Evolutionary conservation across 495 filamentous ascomycete genomes (phyloP).

Genomic region (Haplographium delicatum): DNA sequence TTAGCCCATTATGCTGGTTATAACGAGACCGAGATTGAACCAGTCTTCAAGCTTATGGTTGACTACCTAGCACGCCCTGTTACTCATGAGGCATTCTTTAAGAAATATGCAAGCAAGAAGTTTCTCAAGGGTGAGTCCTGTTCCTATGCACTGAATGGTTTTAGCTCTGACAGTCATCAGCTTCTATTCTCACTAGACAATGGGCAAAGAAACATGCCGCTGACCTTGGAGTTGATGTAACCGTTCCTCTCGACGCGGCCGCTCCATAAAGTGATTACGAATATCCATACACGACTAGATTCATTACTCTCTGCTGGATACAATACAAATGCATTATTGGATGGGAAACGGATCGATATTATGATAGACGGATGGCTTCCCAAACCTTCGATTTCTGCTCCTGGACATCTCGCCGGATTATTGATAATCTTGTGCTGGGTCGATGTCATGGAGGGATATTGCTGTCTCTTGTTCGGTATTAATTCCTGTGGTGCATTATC

Average conservation of each 20-base stretch:
- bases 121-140: constrained; percentile 78
- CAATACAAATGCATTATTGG: constrained; percentile 26
- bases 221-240: constrained; percentile 36
- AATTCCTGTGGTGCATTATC: constrained; percentile 20
- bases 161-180: constrained; percentile 41
- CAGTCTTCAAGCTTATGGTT: constrained; percentile 89
- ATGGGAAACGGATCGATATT: constrained; percentile 27
- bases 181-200: constrained; percentile 82
- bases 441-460: constrained; percentile 7
- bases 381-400: constrained; percentile 7
- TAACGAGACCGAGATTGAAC: constrained; percentile 83
- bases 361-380: constrained; percentile 27
- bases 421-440: constrained; percentile 9
- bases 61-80: constrained; percentile 89
- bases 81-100: constrained; percentile 94
- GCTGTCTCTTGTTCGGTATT: constrained; percentile 10
- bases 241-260: constrained; percentile 19
- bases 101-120: constrained; percentile 98
- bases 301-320: constrained; percentile 22
- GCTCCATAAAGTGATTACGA: constrained; percentile 19
- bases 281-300: constrained; percentile 22
- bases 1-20: constrained; percentile 93
- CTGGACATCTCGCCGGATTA: constrained; percentile 12
- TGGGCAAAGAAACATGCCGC: constrained; percentile 80
- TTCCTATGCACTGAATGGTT: neutral